Percentiles rank a stretch among this genome's conserved stretches.
Evolutionary conservation across 2,329 filamentous ascomycete genomes (phyloP).

Genomic region (Verticillium albo-atrum): DNA sequence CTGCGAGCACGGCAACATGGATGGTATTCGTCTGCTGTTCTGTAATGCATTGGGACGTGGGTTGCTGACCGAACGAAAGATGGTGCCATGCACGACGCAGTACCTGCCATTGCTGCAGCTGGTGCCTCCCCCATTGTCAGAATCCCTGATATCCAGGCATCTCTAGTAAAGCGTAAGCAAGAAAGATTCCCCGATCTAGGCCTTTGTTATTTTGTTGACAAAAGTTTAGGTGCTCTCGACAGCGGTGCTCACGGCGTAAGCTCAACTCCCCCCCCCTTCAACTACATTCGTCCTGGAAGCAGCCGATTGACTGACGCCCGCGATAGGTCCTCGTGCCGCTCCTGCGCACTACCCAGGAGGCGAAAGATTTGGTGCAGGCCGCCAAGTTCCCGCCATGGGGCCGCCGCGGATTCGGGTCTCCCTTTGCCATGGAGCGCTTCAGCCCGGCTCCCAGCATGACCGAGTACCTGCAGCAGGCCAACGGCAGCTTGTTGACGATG

Average conservation of each 20-base stretch:
- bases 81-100: constrained; percentile 48
- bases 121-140: constrained; percentile 41
- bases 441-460: constrained; percentile 41
- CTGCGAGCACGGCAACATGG: constrained; percentile 49
- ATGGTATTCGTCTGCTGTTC: constrained; percentile 32
- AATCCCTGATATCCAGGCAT: constrained; percentile 51
- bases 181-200: neutral
- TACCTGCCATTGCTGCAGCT: constrained; percentile 44
- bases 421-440: constrained; percentile 48
- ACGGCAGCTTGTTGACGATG: constrained; percentile 55
- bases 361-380: constrained; percentile 41
- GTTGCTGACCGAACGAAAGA: constrained; percentile 22
- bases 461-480: constrained; percentile 53
- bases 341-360: constrained; percentile 49
- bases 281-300: neutral
- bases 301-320: constrained; percentile 7
- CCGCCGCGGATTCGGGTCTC: constrained; percentile 50
- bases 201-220: neutral
- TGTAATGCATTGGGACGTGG: neutral
- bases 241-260: constrained; percentile 51
- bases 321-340: constrained; percentile 46
- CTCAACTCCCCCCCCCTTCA: neutral
- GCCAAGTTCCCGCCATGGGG: constrained; percentile 55
- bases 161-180: constrained; percentile 51
- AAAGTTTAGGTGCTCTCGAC: constrained; percentile 46